Base-by-base conservation (phyloP, 1,139 yeast species). In the Taiozyma sp. region DNA sequence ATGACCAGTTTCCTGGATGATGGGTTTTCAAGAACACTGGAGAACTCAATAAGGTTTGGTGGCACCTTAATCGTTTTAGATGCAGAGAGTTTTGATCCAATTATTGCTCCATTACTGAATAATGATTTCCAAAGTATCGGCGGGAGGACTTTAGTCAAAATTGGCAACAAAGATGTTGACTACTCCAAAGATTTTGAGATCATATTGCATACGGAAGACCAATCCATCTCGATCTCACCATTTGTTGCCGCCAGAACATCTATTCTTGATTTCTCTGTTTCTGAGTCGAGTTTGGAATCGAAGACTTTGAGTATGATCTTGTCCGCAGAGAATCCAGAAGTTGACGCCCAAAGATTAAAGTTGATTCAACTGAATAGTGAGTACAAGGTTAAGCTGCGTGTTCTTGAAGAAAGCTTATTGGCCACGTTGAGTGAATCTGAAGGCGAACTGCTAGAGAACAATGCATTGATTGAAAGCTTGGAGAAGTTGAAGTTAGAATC, bases 31-130 rank as follows among this genome's bases (percentile, higher is more conserved):
- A 85, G 81, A 59, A 87, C 82, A 49, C 67, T 92, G 28, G 96
- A 90, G 63, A 87, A 90, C 62, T 84, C 96, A 0, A 66, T 92
- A 29, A 73, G 95, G 54, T 92, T 92, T 72, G 98, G 99, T 9
- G 91, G 90, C 4, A 64, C 79, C 0, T 71, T 92, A 10, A 64
- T 92, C 13, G 76, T 92, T 32, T 82, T 81, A 59, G 95, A 92
- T 67, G 90, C 92, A 3, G 97, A 92, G 62, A 72, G 77, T 58
- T 82, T 80, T 62, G 93, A 92, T 65, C 96, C 97, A 0, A 70
- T 87, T 13, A 64, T 92, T 24, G 80, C 80, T 52, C 74, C 85
- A 0, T 67, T 92, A 2, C 68, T 93, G 45, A 75, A 82, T 49
- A 72, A 73, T 45, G 96, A 89, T 54, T 74, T 81, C 41, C 77